Percentiles rank a stretch among this genome's conserved stretches.
These are phyloP conservation scores for Apiospora pterosperma DNA, from an alignment of 2,329 filamentous ascomycete genomes.

Conservation along the genomic window DNA sequence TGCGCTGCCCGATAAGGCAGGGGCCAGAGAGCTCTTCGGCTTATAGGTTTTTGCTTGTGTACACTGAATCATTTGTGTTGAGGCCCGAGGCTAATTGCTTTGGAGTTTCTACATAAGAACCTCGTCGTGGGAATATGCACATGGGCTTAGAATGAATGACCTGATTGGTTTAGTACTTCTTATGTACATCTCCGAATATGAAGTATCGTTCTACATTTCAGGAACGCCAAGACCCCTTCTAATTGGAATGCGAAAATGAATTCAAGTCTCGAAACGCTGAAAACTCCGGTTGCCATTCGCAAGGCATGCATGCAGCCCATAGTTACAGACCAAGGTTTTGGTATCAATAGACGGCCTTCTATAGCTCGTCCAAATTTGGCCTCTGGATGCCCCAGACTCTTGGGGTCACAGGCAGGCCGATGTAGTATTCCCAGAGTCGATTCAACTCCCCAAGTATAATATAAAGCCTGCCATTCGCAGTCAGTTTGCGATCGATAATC, in stretches of 20 bases:
- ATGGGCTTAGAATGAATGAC: background rate
- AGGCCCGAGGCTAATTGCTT: background rate
- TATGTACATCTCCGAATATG: background rate
- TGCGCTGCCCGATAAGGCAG: background rate
- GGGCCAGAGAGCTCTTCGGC: background rate
- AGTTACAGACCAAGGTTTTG: background rate
- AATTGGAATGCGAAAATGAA: background rate
- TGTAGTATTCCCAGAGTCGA: constrained; percentile 47
- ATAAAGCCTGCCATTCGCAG: constrained; percentile 8
- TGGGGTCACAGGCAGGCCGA: constrained; percentile 49
- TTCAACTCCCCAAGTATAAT: constrained; percentile 42
- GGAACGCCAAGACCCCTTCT: background rate
- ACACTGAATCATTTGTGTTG: background rate
- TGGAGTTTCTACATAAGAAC: background rate
- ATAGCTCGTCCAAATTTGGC: constrained; percentile 48
- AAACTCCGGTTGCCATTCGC: background rate
- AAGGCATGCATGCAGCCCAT: background rate
- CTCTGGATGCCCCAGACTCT: constrained; percentile 44
- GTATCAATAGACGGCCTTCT: constrained; percentile 10
- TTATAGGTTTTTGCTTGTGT: background rate
- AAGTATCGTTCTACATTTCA: background rate
- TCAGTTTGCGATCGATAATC: constrained; percentile 7
- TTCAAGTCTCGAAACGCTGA: background rate
- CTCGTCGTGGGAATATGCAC: background rate
- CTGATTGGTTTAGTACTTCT: background rate